phyloP scores from a whole-genome alignment of 208 protist species.

The Leishmania aethiopica region DNA sequence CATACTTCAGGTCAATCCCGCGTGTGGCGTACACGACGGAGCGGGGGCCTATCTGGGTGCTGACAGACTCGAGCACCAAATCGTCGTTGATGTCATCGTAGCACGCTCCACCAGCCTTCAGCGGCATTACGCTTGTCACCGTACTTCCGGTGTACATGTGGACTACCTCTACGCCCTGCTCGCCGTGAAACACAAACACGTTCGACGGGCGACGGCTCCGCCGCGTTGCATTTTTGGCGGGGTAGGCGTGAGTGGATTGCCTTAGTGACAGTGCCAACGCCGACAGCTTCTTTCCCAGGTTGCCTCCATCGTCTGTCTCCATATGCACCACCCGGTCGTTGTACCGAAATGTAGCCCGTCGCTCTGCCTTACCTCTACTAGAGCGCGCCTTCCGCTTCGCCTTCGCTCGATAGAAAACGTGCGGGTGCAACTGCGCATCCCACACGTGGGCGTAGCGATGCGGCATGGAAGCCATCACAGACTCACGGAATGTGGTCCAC shows the following conservation, averaged over 20 bases:
- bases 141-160: constrained; percentile 89
- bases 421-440: constrained; percentile 70
- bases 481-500: constrained; percentile 81
- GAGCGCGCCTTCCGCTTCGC: constrained; percentile 22
- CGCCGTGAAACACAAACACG: constrained; percentile 84
- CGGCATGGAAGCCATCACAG: constrained; percentile 76
- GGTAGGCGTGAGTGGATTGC: constrained; percentile 2
- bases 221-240: constrained; percentile 4
- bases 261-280: neutral
- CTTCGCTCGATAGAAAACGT: constrained; percentile 74
- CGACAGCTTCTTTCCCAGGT: constrained; percentile 60
- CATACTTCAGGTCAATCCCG: constrained; percentile 62
- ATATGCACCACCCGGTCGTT: constrained; percentile 70
- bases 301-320: constrained; percentile 74
- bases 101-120: constrained; percentile 51
- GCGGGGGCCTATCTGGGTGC: constrained; percentile 60
- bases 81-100: constrained; percentile 93
- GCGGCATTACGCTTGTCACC: constrained; percentile 67
- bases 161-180: constrained; percentile 79
- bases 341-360: constrained; percentile 55
- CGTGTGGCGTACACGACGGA: constrained; percentile 40
- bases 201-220: constrained; percentile 46
- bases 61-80: constrained; percentile 72
- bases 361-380: constrained; percentile 19
- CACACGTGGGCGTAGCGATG: constrained; percentile 86